Conservation (phyloP, 495 filamentous ascomycete species). For the Penicillium verhagenii region DNA sequence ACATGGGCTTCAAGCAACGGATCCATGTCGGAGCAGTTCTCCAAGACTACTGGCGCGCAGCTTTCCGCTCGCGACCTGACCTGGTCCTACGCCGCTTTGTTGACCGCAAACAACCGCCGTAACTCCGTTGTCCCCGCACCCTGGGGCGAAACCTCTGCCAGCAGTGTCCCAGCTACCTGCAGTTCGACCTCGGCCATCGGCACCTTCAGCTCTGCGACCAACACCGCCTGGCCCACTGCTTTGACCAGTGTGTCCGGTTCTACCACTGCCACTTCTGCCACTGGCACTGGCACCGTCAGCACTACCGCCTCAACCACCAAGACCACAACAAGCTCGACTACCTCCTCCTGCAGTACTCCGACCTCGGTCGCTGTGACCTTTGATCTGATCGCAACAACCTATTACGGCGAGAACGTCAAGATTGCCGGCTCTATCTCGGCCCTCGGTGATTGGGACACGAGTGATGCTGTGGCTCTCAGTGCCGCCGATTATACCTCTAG, state of each 20-base stretch:
- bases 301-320: slow-evolving; percentile 16
- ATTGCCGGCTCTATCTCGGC: slow-evolving; percentile 53
- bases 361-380: slow-evolving; percentile 60
- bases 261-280: slow-evolving; percentile 18
- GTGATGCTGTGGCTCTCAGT: slow-evolving; percentile 49
- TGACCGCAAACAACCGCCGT: slow-evolving; percentile 50
- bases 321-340: slow-evolving; percentile 23
- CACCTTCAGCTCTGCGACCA: slow-evolving; percentile 56
- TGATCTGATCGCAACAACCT: slow-evolving; percentile 53
- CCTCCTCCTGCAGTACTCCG: slow-evolving; percentile 42
- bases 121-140: slow-evolving; percentile 51
- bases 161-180: slow-evolving; percentile 56
- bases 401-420: slow-evolving; percentile 58
- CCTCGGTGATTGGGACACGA: slow-evolving; percentile 58
- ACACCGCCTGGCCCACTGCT: slow-evolving; percentile 54
- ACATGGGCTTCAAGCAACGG: slow-evolving; percentile 50
- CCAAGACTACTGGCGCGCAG: slow-evolving; percentile 48
- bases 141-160: slow-evolving; percentile 53
- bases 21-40: slow-evolving; percentile 60
- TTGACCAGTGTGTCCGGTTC: slow-evolving; percentile 40
- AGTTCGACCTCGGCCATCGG: slow-evolving; percentile 50
- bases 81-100: slow-evolving; percentile 54
- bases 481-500: slow-evolving; percentile 51
- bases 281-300: slow-evolving; percentile 16
- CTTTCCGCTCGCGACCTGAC: slow-evolving; percentile 55